phyloP scores from a whole-genome alignment of 768 basidiomycete species.

The Favolaschia claudopus region DNA sequence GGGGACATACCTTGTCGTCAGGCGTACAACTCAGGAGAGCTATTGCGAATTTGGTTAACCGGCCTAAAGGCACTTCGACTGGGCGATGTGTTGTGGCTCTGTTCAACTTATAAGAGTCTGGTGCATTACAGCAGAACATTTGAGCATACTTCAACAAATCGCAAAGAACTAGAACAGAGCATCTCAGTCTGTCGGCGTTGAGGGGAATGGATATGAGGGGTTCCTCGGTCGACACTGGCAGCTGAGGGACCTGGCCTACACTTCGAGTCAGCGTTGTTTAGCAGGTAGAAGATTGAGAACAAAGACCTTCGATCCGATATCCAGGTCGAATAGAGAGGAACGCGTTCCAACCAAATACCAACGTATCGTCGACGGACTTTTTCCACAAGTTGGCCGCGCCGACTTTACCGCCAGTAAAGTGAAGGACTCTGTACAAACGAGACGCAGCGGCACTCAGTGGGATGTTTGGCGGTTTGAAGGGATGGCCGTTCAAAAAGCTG shows the following conservation, averaged over 20 bases:
- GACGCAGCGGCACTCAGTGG: conserved; percentile 57
- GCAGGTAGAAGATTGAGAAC: conserved; percentile 2
- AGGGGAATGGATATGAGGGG: conserved; percentile 60
- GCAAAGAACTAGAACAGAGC: conserved; percentile 56
- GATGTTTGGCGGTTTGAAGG: conserved; percentile 48
- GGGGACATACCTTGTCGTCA: conserved; percentile 51
- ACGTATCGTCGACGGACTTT: conserved; percentile 74
- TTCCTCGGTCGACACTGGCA: conserved; percentile 43
- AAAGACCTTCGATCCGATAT: conserved; percentile 57
- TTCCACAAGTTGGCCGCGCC: conserved; percentile 77
- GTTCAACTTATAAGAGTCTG: background rate
- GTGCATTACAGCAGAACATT: background rate
- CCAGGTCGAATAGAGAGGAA: conserved; percentile 67
- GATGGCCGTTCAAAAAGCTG: conserved; percentile 62
- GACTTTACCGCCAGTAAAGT: conserved; percentile 81
- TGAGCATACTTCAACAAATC: conserved; percentile 61
- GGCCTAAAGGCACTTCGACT: conserved; percentile 74
- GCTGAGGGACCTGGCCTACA: conserved; percentile 17
- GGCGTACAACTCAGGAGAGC: conserved; percentile 57
- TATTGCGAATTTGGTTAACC: conserved; percentile 58
- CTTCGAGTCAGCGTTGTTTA: background rate
- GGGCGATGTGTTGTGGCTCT: conserved; percentile 68
- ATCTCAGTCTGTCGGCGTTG: conserved; percentile 67
- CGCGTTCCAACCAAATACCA: conserved; percentile 71
- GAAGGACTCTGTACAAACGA: conserved; percentile 66